phyloP scores from a whole-genome alignment of 2,329 filamentous ascomycete species.

The Uncinocarpus reesii region DNA sequence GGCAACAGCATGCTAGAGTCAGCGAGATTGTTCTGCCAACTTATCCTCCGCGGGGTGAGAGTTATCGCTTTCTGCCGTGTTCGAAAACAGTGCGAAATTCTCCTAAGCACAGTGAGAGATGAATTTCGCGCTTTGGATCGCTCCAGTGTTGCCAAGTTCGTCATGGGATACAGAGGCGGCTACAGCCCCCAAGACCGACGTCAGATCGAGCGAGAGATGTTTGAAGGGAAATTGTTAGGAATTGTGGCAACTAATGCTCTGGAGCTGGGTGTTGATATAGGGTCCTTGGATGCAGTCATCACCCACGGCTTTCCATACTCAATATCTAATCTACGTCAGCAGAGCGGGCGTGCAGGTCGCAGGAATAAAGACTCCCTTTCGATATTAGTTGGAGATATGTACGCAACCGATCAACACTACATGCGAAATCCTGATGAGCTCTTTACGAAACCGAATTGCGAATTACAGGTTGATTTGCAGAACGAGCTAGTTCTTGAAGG shows the following conservation, averaged over 20 bases:
- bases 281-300: slow-evolving; percentile 82
- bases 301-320: slow-evolving; percentile 93
- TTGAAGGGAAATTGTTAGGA: slow-evolving; percentile 82
- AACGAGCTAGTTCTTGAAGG: slow-evolving; percentile 88
- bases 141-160: slow-evolving; percentile 61
- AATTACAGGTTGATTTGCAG: slow-evolving; percentile 79
- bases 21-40: slow-evolving; percentile 80
- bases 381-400: slow-evolving; percentile 77
- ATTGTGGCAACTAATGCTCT: slow-evolving; percentile 90
- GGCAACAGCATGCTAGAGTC: slow-evolving; percentile 74
- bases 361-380: slow-evolving; percentile 89
- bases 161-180: slow-evolving; percentile 92
- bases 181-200: slow-evolving; percentile 87
- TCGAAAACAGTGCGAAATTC: slow-evolving; percentile 74
- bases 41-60: slow-evolving; percentile 76
- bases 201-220: slow-evolving; percentile 89
- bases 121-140: slow-evolving; percentile 66
- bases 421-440: slow-evolving; percentile 95
- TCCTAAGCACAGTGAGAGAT: slow-evolving; percentile 67
- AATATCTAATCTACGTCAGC: slow-evolving; percentile 86
- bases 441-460: slow-evolving; percentile 77
- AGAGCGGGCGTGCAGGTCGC: slow-evolving; percentile 83
- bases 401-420: slow-evolving; percentile 86
- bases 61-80: slow-evolving; percentile 90
- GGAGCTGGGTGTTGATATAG: slow-evolving; percentile 91